Evolutionary conservation across 176 grass and related monocot genomes (phyloP).

Genomic region (Pharus latifolius): DNA sequence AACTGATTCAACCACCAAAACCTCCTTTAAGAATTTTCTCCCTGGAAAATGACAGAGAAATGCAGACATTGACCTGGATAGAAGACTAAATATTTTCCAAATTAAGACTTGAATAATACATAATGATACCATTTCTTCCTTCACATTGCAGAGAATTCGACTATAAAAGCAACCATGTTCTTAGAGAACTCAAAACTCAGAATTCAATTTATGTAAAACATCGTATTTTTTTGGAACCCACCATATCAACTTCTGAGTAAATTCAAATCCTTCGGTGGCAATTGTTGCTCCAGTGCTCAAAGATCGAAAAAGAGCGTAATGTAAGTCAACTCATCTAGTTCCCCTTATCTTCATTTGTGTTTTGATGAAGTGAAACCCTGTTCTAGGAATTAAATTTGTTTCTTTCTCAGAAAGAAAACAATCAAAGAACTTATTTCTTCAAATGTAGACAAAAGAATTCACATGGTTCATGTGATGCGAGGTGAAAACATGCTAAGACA

Average conservation of each 20-base stretch:
- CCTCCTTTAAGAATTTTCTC: background rate
- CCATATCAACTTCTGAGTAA: background rate
- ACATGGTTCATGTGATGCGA: background rate
- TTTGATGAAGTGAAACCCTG: background rate
- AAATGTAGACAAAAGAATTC: background rate
- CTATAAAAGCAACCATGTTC: constrained; percentile 26
- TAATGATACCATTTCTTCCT: background rate
- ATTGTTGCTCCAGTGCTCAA: background rate
- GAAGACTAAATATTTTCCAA: background rate
- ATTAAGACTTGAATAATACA: no score
- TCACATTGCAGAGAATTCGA: background rate
- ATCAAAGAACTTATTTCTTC: background rate
- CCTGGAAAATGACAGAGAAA: background rate
- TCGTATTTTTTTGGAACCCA: background rate
- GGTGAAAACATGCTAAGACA: background rate
- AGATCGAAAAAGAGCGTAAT: background rate
- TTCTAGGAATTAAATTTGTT: background rate
- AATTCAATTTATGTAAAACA: background rate
- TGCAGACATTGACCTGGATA: constrained; percentile 2
- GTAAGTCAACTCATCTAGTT: constrained; percentile 4
- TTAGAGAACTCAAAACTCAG: background rate
- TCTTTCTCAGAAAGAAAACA: background rate
- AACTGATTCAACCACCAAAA: background rate
- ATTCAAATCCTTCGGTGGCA: background rate
- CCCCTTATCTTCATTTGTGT: background rate